Conservation (phyloP, 1,139 yeast genomes). For the Yamadazyma friedrichii region DNA sequence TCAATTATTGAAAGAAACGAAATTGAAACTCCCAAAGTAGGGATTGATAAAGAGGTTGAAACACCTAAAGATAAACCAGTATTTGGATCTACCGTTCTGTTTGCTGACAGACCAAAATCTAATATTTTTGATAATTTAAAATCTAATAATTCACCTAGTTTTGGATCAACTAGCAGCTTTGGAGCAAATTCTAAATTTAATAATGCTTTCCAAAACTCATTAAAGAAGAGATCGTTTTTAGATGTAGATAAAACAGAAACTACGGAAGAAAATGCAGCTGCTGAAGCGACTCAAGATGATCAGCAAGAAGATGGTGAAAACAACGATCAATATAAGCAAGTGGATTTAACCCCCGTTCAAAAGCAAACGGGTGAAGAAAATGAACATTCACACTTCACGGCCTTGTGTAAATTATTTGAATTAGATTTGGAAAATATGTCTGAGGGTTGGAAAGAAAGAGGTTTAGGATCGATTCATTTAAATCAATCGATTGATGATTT, state of each 20-base stretch:
- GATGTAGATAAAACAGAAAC: conserved; percentile 26
- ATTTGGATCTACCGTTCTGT: conserved; percentile 51
- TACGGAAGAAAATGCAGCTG: conserved; percentile 11
- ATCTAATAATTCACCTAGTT: conserved; percentile 6
- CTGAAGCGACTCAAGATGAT: conserved; percentile 3
- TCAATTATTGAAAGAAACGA: conserved; percentile 9
- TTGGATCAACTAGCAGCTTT: conserved; percentile 34
- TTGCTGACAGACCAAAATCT: conserved; percentile 30
- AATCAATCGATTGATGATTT: conserved; percentile 50
- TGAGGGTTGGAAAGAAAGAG: conserved; percentile 95
- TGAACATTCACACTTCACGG: conserved; percentile 66
- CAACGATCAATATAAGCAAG: conserved; percentile 41
- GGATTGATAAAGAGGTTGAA: background rate
- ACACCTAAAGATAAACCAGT: conserved; percentile 23
- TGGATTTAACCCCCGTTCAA: conserved; percentile 52
- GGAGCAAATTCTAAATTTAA: conserved; percentile 62
- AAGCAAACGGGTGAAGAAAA: conserved; percentile 86
- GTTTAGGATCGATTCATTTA: conserved; percentile 82
- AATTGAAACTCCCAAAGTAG: conserved; percentile 1
- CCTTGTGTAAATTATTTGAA: conserved; percentile 79
- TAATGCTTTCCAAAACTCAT: conserved; percentile 53
- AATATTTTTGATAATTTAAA: conserved; percentile 35
- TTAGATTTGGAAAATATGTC: conserved; percentile 60
- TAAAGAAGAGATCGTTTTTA: conserved; percentile 54
- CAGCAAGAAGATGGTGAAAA: conserved; percentile 8